These are phyloP conservation scores for Verticillium dahliae DNA, from an alignment of 2,329 filamentous ascomycete genomes.

Conservation along the genomic window DNA sequence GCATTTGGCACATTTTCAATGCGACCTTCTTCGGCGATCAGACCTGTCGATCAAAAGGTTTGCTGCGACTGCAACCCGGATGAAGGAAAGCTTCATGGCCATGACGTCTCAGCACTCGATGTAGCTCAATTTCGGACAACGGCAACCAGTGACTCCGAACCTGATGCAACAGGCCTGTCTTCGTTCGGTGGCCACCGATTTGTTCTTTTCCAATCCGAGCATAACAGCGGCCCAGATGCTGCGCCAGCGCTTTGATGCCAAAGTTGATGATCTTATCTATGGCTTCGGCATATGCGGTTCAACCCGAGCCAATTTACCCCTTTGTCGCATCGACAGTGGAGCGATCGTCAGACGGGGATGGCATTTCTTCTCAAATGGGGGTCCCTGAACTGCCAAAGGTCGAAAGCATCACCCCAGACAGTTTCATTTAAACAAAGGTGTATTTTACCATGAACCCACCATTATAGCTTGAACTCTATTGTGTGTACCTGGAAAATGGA, in stretches of 20 bases:
- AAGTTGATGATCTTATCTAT: not conserved
- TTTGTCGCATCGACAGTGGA: not conserved
- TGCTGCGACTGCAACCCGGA: no score
- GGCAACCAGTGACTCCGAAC: no score
- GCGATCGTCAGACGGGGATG: not conserved
- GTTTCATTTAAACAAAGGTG: not conserved
- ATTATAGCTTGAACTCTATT: not conserved
- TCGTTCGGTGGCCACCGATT: not conserved
- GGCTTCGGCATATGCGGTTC: not conserved
- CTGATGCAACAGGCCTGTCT: no score
- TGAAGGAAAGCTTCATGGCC: no score
- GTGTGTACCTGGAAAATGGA: not conserved
- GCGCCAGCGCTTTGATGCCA: not conserved
- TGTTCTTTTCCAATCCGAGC: not conserved
- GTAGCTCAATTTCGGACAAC: no score
- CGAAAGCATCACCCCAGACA: not conserved
- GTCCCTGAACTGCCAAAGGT: not conserved
- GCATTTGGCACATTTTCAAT: no score
- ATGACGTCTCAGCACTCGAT: no score
- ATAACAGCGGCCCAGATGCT: not conserved
- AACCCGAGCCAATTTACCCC: not conserved
- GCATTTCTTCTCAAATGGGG: not conserved
- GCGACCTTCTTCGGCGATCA: no score
- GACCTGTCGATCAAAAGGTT: no score
- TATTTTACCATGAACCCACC: not conserved